Conservation (phyloP, 108 stramenopile species). For the Schizochytrium sp. region DNA sequence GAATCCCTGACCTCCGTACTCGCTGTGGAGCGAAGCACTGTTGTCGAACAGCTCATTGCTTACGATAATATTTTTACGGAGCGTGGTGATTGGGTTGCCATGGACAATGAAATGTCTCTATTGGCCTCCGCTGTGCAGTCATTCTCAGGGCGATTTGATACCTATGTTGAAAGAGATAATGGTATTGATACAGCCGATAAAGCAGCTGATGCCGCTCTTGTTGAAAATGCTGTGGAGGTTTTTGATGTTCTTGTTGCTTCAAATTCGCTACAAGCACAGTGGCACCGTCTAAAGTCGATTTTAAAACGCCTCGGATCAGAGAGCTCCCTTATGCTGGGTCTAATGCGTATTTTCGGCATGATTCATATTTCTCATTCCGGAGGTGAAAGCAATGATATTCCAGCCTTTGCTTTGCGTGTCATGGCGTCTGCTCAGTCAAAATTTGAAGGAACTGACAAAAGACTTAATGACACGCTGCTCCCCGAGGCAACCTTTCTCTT, state of each 20-base stretch:
- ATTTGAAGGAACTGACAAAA: neutral
- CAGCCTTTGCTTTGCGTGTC: neutral
- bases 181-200: neutral
- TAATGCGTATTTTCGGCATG: slow-evolving; percentile 46
- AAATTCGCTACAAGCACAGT: slow-evolving; percentile 46
- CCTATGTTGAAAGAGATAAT: neutral
- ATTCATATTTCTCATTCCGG: neutral
- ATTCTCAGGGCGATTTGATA: neutral
- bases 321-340: slow-evolving; percentile 13
- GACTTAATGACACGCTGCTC: neutral
- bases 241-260: slow-evolving; percentile 53
- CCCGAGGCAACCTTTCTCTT: slow-evolving; percentile 7
- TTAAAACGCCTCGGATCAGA: neutral
- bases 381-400: slow-evolving; percentile 51
- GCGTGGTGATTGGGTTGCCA: neutral
- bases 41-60: slow-evolving; percentile 30
- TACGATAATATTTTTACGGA: slow-evolving; percentile 23
- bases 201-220: neutral
- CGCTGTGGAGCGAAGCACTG: slow-evolving; percentile 54
- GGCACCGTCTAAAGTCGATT: slow-evolving; percentile 6
- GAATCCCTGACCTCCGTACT: slow-evolving; percentile 46
- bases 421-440: slow-evolving; percentile 15
- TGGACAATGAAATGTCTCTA: slow-evolving; percentile 30
- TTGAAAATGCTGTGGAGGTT: neutral
- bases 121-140: slow-evolving; percentile 24